These are phyloP conservation scores for Novakomyces olei DNA, from an alignment of 805 yeast genomes.

Conservation along the genomic window DNA sequence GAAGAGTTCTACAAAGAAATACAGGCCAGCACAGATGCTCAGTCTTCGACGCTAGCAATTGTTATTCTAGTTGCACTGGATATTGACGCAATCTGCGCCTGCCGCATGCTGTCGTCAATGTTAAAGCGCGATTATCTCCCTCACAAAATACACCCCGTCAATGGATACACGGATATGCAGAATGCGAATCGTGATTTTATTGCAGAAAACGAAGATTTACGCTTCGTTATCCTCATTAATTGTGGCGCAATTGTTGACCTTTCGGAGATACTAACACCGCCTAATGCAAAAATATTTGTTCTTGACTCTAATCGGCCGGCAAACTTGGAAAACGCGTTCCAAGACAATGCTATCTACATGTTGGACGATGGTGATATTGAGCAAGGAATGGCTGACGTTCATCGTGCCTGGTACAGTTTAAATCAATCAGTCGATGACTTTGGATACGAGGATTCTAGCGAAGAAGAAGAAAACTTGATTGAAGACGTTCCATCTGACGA, in stretches of 20 bases:
- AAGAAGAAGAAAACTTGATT: not conserved
- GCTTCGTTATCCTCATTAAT: slow-evolving; percentile 51
- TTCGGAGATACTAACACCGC: slow-evolving; percentile 28
- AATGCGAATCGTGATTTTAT: not conserved
- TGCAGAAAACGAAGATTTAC: slow-evolving; percentile 10
- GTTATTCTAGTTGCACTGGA: slow-evolving; percentile 64
- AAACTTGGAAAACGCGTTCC: not conserved
- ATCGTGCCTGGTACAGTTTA: slow-evolving; percentile 2
- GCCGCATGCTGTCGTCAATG: slow-evolving; percentile 47
- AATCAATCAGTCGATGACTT: too few relatives aligned
- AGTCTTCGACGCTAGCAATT: too few relatives aligned
- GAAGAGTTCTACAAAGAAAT: too few relatives aligned
- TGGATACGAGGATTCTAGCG: too few relatives aligned
- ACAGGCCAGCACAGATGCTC: too few relatives aligned
- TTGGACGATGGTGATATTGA: slow-evolving; percentile 70
- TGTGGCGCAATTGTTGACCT: slow-evolving; percentile 87
- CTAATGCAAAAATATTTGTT: slow-evolving; percentile 29
- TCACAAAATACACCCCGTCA: slow-evolving; percentile 75
- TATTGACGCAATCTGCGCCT: slow-evolving; percentile 79
- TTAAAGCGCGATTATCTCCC: slow-evolving; percentile 67
- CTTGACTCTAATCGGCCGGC: slow-evolving; percentile 47
- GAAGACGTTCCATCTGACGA: not conserved
- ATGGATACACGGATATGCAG: slow-evolving; percentile 60
- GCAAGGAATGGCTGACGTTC: slow-evolving; percentile 21
- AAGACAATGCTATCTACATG: slow-evolving; percentile 42